A percentile compares a stretch with the other conserved stretches of the same genome.
Conservation (phyloP, 202 grass and related monocot species). For the Digitaria exilis region DNA sequence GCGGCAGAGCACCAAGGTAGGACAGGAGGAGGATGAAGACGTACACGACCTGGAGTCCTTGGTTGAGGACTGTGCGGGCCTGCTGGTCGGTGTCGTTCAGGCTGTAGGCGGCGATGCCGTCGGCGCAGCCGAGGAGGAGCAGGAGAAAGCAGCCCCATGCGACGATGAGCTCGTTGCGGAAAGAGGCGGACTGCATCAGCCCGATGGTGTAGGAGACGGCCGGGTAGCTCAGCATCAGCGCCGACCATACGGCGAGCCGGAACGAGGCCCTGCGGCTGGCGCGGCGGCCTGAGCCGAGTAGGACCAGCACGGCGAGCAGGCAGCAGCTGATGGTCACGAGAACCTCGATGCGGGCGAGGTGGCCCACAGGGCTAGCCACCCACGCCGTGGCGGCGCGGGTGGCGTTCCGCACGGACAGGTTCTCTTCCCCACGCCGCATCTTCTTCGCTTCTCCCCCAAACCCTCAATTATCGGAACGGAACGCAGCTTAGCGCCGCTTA, state of each 20-base stretch:
- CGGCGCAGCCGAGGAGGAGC: background rate
- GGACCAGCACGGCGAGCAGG: background rate
- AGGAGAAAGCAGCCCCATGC: background rate
- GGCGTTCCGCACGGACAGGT: background rate
- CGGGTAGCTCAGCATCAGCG: background rate
- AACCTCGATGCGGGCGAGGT: background rate
- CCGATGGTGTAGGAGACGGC: background rate
- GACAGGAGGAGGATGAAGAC: background rate
- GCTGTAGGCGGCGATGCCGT: background rate
- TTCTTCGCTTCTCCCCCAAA: too few relatives aligned
- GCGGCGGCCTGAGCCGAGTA: background rate
- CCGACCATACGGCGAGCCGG: background rate
- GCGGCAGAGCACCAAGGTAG: background rate
- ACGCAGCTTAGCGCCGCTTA: too few relatives aligned
- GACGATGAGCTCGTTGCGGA: background rate
- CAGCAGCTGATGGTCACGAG: background rate
- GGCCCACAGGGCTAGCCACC: background rate
- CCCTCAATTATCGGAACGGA: too few relatives aligned
- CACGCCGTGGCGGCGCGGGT: background rate
- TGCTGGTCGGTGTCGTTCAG: background rate
- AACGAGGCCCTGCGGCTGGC: background rate
- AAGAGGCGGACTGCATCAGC: background rate
- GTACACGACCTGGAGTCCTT: background rate
- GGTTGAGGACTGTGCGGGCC: background rate
- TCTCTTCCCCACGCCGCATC: too few relatives aligned